A percentile compares a stretch with the other conserved stretches of the same genome.
phyloP scores from a whole-genome alignment of 371 early-diverging fungal genomes.

The Mucor saturninus region DNA sequence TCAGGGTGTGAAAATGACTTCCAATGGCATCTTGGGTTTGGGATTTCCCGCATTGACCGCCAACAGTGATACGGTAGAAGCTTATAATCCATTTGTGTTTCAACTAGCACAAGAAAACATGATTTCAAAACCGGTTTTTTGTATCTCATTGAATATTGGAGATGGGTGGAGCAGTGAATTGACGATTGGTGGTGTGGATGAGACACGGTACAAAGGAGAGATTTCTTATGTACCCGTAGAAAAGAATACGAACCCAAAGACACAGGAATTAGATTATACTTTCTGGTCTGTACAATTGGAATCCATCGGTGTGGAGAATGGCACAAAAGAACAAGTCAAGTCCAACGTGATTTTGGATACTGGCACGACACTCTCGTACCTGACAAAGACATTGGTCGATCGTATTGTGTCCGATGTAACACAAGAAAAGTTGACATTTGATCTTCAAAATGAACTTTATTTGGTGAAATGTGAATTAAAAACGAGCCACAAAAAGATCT shows the following conservation, averaged over 20 bases:
- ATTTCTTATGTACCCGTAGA: slow-evolving; percentile 49
- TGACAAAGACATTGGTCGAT: slow-evolving; percentile 6
- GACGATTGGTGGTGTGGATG: slow-evolving; percentile 63
- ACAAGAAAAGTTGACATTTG: not conserved
- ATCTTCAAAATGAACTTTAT: slow-evolving; percentile 6
- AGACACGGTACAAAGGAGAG: slow-evolving; percentile 50
- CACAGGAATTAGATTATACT: slow-evolving; percentile 7
- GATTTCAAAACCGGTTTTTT: slow-evolving; percentile 27
- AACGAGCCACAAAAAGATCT: not conserved
- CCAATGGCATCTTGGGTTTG: slow-evolving; percentile 38
- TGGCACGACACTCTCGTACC: slow-evolving; percentile 36
- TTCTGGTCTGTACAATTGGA: slow-evolving; percentile 13
- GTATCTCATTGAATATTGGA: slow-evolving; percentile 14
- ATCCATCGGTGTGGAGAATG: not conserved
- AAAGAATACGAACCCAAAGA: slow-evolving; percentile 6
- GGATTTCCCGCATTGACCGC: slow-evolving; percentile 30
- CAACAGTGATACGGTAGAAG: slow-evolving; percentile 6
- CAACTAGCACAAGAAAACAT: slow-evolving; percentile 14
- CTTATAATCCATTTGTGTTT: slow-evolving; percentile 25
- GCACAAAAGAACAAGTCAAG: slow-evolving; percentile 35
- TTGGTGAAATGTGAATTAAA: slow-evolving; percentile 17
- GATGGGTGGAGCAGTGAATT: slow-evolving; percentile 42
- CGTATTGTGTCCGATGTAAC: slow-evolving; percentile 8
- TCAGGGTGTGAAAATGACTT: slow-evolving; percentile 10
- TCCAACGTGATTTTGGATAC: slow-evolving; percentile 48